phyloP scores from a whole-genome alignment of 106 monocot genomes.

The Phalaenopsis equestris region DNA sequence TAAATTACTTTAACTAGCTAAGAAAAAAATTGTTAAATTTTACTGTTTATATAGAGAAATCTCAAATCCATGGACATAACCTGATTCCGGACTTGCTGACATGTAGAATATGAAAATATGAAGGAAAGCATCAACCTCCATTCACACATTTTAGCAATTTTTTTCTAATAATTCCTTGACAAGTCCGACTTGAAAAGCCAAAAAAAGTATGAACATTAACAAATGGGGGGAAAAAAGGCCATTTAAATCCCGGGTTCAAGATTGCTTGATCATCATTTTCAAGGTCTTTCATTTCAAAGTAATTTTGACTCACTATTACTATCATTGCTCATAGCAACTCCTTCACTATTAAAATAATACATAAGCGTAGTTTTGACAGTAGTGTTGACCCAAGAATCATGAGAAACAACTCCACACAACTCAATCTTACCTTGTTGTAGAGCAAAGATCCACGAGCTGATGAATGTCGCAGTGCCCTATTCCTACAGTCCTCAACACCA shows the following conservation, averaged over 20 bases:
- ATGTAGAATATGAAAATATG: background rate
- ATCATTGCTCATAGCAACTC: background rate
- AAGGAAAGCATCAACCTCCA: background rate
- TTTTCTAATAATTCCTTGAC: background rate
- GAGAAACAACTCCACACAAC: background rate
- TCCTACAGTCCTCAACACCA: constrained; percentile 71
- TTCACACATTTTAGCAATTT: background rate
- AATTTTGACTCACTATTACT: background rate
- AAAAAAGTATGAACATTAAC: background rate
- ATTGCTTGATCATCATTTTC: background rate
- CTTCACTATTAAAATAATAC: background rate
- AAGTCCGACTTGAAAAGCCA: background rate
- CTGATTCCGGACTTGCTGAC: background rate
- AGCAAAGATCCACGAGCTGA: constrained; percentile 59
- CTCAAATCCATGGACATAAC: no score
- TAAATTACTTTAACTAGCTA: no score
- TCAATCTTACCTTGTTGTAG: constrained; percentile 51
- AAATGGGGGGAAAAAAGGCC: background rate
- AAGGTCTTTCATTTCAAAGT: background rate
- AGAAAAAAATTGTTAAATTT: no score
- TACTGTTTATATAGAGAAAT: no score
- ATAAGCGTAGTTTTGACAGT: background rate
- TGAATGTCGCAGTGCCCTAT: constrained; percentile 33
- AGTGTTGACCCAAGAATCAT: background rate
- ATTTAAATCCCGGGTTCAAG: background rate